A percentile compares a stretch with the other conserved stretches of the same genome.
Evolutionary conservation across 75 land plant genomes (phyloP).

Genomic region (Adiantum capillusveneris): DNA sequence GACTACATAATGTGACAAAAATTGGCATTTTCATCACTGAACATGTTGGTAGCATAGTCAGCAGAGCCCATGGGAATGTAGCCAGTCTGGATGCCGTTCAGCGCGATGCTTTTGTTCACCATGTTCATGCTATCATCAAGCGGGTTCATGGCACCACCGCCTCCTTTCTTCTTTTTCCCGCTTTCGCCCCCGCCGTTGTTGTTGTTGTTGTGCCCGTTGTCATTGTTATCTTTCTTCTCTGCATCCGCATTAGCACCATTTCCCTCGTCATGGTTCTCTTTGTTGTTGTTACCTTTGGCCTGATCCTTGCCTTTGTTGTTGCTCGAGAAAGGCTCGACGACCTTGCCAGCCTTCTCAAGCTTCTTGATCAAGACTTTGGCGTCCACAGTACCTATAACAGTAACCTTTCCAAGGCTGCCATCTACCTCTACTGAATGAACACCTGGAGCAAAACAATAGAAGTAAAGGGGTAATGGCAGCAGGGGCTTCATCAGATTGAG

Average conservation of each 20-base stretch:
- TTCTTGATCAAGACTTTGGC: constrained; percentile 39
- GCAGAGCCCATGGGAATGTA: not conserved
- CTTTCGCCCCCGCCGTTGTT: not conserved
- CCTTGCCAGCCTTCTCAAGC: constrained; percentile 33
- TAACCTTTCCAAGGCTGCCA: constrained; percentile 42
- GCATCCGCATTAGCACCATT: not conserved
- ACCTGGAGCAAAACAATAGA: constrained; percentile 22
- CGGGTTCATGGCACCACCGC: not conserved
- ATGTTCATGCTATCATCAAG: constrained; percentile 1
- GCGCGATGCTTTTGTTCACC: not conserved
- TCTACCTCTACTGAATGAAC: constrained; percentile 38
- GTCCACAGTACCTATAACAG: constrained; percentile 45
- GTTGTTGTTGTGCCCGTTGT: not conserved
- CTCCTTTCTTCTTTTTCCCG: not conserved
- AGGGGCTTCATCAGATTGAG: too few relatives aligned
- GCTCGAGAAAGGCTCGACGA: constrained; percentile 36
- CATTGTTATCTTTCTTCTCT: not conserved
- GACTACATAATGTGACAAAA: constrained; percentile 45
- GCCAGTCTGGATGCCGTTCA: not conserved
- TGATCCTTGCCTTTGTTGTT: not conserved
- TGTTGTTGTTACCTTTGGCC: not conserved
- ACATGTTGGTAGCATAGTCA: constrained; percentile 22
- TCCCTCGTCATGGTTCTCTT: not conserved
- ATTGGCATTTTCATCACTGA: constrained; percentile 58
- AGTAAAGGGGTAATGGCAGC: too few relatives aligned